Evolutionary conservation across 306 rosid species (phyloP).

Genomic region (Rosa chinensis): DNA sequence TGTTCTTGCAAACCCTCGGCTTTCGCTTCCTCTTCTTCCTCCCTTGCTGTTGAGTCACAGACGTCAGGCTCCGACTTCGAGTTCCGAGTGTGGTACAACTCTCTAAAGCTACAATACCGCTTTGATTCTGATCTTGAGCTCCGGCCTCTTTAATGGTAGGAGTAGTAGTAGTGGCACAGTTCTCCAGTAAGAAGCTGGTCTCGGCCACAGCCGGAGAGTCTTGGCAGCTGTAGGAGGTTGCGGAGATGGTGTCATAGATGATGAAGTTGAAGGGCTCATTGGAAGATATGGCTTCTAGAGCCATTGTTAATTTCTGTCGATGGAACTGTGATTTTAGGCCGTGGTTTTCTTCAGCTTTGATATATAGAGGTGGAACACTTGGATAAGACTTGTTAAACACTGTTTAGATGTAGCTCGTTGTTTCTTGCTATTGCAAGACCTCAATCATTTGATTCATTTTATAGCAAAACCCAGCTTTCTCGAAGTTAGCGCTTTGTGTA

Average conservation of each 20-base stretch:
- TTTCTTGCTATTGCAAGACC: not conserved
- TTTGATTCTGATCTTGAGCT: slow-evolving; percentile 6
- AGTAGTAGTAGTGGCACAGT: not conserved
- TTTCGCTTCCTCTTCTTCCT: slow-evolving; percentile 76
- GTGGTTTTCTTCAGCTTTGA: not conserved
- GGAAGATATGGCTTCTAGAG: slow-evolving; percentile 64
- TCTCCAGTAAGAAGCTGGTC: slow-evolving; percentile 19
- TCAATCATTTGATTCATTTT: slow-evolving; percentile 25
- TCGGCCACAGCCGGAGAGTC: slow-evolving; percentile 28
- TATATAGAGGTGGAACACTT: not conserved
- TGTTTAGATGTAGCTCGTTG: not conserved
- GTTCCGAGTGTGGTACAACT: not conserved
- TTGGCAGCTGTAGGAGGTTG: slow-evolving; percentile 50
- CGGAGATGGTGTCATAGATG: slow-evolving; percentile 77
- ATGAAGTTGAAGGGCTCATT: slow-evolving; percentile 69
- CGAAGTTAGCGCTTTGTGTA: not conserved
- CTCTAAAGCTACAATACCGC: not conserved
- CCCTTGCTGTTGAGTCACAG: slow-evolving; percentile 28
- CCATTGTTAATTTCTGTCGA: slow-evolving; percentile 36
- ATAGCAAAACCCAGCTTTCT: slow-evolving; percentile 32
- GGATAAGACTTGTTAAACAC: not conserved
- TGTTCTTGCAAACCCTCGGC: slow-evolving; percentile 74
- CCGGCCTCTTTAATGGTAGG: not conserved
- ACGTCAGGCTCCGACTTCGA: slow-evolving; percentile 23
- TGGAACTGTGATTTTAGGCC: not conserved